Percentiles rank a stretch among this genome's conserved stretches.
Conservation (phyloP, 345 rosid species). For the Dipteronia sinensis region DNA sequence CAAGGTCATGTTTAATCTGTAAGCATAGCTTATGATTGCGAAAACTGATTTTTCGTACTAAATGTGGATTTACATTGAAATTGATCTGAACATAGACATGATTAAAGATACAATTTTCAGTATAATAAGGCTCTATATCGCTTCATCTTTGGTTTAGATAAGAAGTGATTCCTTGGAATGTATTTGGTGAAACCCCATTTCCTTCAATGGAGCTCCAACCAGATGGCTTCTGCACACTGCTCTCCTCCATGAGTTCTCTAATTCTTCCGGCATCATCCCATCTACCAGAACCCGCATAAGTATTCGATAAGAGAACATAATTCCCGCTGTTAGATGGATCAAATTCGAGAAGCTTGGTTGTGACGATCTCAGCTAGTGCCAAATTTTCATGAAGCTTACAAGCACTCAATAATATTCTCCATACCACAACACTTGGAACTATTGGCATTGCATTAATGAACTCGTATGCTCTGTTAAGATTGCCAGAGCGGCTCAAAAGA, state of each 20-base stretch:
- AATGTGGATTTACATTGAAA: too few relatives aligned
- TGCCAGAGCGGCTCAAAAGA: slow-evolving; percentile 64
- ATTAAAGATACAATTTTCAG: too few relatives aligned
- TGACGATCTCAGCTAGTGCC: slow-evolving; percentile 51
- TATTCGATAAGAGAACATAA: slow-evolving; percentile 62
- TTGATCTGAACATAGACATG: too few relatives aligned
- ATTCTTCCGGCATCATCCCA: slow-evolving; percentile 57
- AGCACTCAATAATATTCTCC: slow-evolving; percentile 70
- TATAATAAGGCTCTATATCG: background rate
- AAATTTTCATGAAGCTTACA: slow-evolving; percentile 60
- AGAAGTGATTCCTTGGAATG: slow-evolving; percentile 3
- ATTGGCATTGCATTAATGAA: slow-evolving; percentile 50
- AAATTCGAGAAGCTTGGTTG: slow-evolving; percentile 46
- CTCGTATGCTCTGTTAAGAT: slow-evolving; percentile 55
- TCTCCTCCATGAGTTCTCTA: slow-evolving; percentile 50
- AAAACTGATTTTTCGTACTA: background rate
- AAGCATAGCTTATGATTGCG: background rate
- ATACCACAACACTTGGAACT: slow-evolving; percentile 49
- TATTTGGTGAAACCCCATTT: slow-evolving; percentile 13
- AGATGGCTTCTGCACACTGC: slow-evolving; percentile 44
- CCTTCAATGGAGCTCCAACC: slow-evolving; percentile 52
- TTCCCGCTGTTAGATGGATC: slow-evolving; percentile 64
- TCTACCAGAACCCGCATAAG: slow-evolving; percentile 55
- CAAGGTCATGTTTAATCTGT: slow-evolving; percentile 68
- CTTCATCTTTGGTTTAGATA: background rate